A percentile compares a stretch with the other conserved stretches of the same genome.
Conservation (phyloP, 352 stramenopile species). For the Hyaloperonospora arabidopsidis region DNA sequence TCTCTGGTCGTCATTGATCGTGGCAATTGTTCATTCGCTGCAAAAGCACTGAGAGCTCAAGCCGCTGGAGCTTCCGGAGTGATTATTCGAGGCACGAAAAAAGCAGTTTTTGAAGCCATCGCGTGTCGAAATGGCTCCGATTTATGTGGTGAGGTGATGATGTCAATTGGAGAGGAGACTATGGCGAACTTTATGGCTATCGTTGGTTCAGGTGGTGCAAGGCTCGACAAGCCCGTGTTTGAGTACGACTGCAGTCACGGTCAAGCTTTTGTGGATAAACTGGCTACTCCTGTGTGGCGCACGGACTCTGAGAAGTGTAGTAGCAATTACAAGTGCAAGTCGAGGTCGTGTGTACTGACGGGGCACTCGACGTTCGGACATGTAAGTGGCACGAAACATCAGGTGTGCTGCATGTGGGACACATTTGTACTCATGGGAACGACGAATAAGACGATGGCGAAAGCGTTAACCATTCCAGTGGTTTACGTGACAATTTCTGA, state of each 20-base stretch:
- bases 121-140: constrained; percentile 31
- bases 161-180: neutral
- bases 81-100: constrained; percentile 50
- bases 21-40: constrained; percentile 68
- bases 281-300: constrained; percentile 36
- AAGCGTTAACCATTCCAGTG: constrained; percentile 44
- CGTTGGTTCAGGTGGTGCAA: neutral
- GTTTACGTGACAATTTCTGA: constrained; percentile 63
- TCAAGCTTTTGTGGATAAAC: constrained; percentile 40
- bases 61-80: constrained; percentile 44
- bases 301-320: constrained; percentile 41
- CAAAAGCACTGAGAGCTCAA: constrained; percentile 51
- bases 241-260: constrained; percentile 62
- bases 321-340: constrained; percentile 29
- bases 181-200: neutral
- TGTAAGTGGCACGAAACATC: constrained; percentile 21
- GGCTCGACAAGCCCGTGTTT: constrained; percentile 35
- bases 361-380: constrained; percentile 19
- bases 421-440: constrained; percentile 70
- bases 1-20: constrained; percentile 54
- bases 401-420: constrained; percentile 77
- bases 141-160: neutral
- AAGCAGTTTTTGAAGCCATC: constrained; percentile 52
- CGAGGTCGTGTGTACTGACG: constrained; percentile 53
- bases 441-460: constrained; percentile 36